These are phyloP conservation scores for Nicotiana obtusifolia DNA, from an alignment of 257 asterid species.

Conservation along the genomic window DNA sequence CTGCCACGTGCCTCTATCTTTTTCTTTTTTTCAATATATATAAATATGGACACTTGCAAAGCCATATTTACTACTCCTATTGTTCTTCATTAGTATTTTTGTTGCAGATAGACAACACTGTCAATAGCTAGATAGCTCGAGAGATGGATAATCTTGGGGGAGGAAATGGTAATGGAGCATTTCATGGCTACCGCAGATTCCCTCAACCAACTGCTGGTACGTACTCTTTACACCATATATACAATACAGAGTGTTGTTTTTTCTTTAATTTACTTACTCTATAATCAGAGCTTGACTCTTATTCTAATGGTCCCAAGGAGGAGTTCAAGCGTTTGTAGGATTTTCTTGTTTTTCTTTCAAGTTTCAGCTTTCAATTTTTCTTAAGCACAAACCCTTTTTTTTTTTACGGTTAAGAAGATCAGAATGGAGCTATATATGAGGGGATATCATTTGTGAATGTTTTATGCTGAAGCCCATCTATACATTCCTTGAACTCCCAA, in stretches of 20 bases:
- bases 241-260: no score
- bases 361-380: background rate
- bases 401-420: background rate
- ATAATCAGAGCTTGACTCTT: no score
- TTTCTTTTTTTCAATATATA: background rate
- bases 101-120: no score
- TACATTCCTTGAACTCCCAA: background rate
- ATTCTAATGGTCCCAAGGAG: background rate
- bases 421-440: background rate
- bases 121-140: no score
- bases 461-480: background rate
- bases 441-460: background rate
- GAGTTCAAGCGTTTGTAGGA: background rate
- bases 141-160: constrained; percentile 38
- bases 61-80: constrained; percentile 11
- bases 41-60: constrained; percentile 22
- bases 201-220: constrained; percentile 38
- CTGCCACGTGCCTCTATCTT: constrained; percentile 43
- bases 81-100: background rate
- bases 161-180: constrained; percentile 42
- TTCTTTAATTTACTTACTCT: no score
- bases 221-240: background rate
- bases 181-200: constrained; percentile 53
- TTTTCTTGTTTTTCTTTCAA: background rate
- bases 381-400: background rate